These are phyloP conservation scores for Yarrowia hollandica DNA, from an alignment of 805 yeast species.

Conservation along the genomic window DNA sequence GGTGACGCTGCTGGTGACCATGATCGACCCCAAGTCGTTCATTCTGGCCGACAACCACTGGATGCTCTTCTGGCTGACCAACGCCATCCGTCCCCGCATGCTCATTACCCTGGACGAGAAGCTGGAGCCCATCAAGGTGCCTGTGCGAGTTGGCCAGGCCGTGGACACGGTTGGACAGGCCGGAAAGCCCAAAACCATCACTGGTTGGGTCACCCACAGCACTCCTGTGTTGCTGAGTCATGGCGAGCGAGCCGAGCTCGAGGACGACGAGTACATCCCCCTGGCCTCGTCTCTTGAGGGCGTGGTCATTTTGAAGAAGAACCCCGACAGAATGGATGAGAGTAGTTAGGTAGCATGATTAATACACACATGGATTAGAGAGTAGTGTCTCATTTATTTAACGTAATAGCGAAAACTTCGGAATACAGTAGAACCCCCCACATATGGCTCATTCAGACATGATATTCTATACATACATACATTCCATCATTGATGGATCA, in stretches of 20 bases:
- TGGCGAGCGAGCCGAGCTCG: slow-evolving; percentile 97
- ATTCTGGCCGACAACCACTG: slow-evolving; percentile 74
- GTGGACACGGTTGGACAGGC: slow-evolving; percentile 99
- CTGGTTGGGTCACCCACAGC: slow-evolving; percentile 99
- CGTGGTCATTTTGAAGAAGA: slow-evolving; percentile 85
- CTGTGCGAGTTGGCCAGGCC: slow-evolving; percentile 97
- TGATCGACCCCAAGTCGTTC: slow-evolving; percentile 82
- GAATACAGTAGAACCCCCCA: too few species aligned
- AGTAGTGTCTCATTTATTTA: too few species aligned
- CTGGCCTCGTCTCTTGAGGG: slow-evolving; percentile 85
- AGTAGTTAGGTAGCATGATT: slow-evolving; percentile 1
- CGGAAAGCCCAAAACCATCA: slow-evolving; percentile 96
- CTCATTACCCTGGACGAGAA: slow-evolving; percentile 89
- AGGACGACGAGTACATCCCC: slow-evolving; percentile 87
- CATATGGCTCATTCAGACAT: background rate
- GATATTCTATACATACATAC: background rate
- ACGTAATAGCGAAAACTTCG: too few species aligned
- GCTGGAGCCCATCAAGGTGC: slow-evolving; percentile 87
- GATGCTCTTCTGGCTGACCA: slow-evolving; percentile 78
- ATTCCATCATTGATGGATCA: background rate
- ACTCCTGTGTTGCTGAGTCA: slow-evolving; percentile 92
- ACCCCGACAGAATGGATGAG: slow-evolving; percentile 57
- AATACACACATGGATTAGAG: too few species aligned
- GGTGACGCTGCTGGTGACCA: slow-evolving; percentile 76
- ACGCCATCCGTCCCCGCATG: slow-evolving; percentile 91